These are phyloP conservation scores for Lunularia cruciata DNA, from an alignment of 225 moss, liverwort and hornwort genomes.

Conservation along the genomic window DNA sequence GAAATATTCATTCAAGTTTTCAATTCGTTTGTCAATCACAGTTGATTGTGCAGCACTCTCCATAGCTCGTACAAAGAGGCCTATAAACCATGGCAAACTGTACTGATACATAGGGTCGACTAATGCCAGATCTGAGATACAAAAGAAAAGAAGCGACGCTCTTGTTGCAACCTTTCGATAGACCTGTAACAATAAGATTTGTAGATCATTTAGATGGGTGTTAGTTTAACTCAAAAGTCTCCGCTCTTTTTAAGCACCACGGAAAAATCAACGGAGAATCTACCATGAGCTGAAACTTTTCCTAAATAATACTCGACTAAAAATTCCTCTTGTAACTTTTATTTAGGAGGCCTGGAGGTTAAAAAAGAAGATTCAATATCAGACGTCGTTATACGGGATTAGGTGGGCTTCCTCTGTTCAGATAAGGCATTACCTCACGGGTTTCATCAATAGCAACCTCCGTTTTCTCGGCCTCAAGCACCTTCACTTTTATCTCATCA, in stretches of 20 bases:
- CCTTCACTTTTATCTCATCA: conserved; percentile 84
- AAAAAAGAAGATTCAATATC: no score
- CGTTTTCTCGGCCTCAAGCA: conserved; percentile 75
- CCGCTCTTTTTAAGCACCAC: no score
- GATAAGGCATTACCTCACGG: conserved; percentile 54
- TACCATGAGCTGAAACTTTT: no score
- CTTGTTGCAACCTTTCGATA: conserved; percentile 79
- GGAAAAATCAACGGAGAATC: no score
- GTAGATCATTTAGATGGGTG: no score
- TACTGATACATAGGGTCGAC: conserved; percentile 97
- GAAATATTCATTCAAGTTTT: conserved; percentile 66
- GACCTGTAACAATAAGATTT: conserved; percentile 53
- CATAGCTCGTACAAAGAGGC: conserved; percentile 66
- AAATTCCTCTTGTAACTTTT: no score
- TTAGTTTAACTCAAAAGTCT: no score
- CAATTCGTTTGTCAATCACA: conserved; percentile 52
- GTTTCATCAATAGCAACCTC: conserved; percentile 86
- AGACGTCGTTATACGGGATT: no score
- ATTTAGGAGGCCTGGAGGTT: no score
- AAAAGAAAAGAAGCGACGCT: conserved; percentile 79
- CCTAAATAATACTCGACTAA: no score
- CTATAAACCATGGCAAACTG: conserved; percentile 82
- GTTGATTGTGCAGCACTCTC: conserved; percentile 58
- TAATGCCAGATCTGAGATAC: conserved; percentile 76
- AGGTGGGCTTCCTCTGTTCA: background rate